Evolutionary conservation across 305 asterid genomes (phyloP).

Genomic region (Lippia alba): DNA sequence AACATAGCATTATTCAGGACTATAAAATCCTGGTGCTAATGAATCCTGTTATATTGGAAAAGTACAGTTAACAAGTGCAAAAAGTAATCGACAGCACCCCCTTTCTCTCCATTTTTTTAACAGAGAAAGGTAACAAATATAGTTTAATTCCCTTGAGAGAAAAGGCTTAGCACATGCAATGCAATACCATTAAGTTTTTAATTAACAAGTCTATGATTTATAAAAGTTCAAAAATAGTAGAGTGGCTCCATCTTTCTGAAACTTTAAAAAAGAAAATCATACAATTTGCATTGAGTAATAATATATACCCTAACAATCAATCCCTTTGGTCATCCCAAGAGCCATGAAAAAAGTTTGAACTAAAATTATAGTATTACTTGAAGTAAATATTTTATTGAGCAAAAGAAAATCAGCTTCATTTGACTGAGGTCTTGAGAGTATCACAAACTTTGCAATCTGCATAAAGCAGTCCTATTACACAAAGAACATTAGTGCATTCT

Average conservation of each 20-base stretch:
- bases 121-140: constrained; percentile 27
- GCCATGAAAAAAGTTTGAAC: constrained; percentile 27
- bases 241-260: constrained; percentile 28
- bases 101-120: constrained; percentile 31
- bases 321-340: constrained; percentile 35
- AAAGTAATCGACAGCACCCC: constrained; percentile 45
- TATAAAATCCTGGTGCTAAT: constrained; percentile 37
- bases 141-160: constrained; percentile 27
- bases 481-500: no score
- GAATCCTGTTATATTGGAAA: constrained; percentile 56
- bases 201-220: constrained; percentile 38
- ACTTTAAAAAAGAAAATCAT: constrained; percentile 30
- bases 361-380: not conserved
- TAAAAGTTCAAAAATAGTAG: constrained; percentile 34
- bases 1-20: constrained; percentile 27
- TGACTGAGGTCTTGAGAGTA: no score
- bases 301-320: constrained; percentile 17
- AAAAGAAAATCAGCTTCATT: no score
- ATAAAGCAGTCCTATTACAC: no score
- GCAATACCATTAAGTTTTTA: constrained; percentile 41
- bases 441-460: no score
- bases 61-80: constrained; percentile 34
- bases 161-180: constrained; percentile 50
- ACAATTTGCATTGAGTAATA: constrained; percentile 36
- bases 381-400: no score